Base-by-base conservation (phyloP, 2,329 filamentous ascomycete species). In the Penicillium sp. region DNA sequence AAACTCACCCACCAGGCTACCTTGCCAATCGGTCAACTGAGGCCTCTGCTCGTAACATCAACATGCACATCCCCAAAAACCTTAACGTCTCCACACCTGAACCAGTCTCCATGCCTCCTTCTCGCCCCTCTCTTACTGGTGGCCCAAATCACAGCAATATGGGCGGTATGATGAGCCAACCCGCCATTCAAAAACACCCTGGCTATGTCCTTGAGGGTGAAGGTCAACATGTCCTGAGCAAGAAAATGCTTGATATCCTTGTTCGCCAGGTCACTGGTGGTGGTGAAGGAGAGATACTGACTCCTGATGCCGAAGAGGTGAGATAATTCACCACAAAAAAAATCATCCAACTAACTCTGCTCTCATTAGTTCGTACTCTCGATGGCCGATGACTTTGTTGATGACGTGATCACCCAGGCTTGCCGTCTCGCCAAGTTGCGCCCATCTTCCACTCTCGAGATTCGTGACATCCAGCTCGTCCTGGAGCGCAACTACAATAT, bases 281-380 rank as follows among this genome's bases (percentile, higher is more conserved):
- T 26, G 84, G 86, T 48, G 89, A 90, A 62, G 87, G 86, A 59
- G 91, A 93, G 70, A 84, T 88, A 37, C 79, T 98, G 63, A 91
- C 91, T 27, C 91, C 95, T 0, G 95, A 98, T 66, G 93, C 96
- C 49, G 95, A 99, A 84, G 93, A 98, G 83, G 93, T 96, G 82
- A 74, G 82, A 27, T 27, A 13, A 26, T 9, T 19, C 13, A 10
- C 14, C n/a, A 22, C 8, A 39, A 11, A 37, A 10, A 39, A 3
- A 13, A 21, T 5, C 19, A 35, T 16, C 48, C n/a, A 35, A 50
- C 48, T 50, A n/a, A 50, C n/a, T 27, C 13, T 41, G 9, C 11
- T 22, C 8, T 31, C 26, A 26, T 16, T 66, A 96, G 91, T 91
- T 90, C 50, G 87, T 98, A 52, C 86, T 98, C 48, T 87, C 87